A percentile compares a stretch with the other conserved stretches of the same genome.
Evolutionary conservation across 768 basidiomycete genomes (phyloP).

Genomic region (Rhodotorula kratochvilovae): DNA sequence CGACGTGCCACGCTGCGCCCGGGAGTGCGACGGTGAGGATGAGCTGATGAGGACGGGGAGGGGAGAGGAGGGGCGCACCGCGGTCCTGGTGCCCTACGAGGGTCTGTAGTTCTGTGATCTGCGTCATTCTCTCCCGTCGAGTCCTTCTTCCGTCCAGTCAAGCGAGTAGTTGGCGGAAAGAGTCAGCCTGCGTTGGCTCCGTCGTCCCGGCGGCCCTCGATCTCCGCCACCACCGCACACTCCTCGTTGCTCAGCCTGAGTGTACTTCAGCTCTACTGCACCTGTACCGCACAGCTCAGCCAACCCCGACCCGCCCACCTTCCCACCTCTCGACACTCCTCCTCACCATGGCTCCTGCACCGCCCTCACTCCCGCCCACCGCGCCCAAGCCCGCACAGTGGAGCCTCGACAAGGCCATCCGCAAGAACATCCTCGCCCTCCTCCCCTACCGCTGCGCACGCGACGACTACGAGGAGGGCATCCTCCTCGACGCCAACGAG

Average conservation of each 20-base stretch:
- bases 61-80: conserved; percentile 8
- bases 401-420: conserved; percentile 71
- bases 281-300: no score
- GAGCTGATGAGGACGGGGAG: not conserved
- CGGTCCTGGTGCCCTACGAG: conserved; percentile 31
- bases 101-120: conserved; percentile 3
- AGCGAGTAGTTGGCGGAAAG: no score
- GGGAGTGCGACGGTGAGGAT: not conserved
- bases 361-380: not conserved
- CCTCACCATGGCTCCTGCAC: not conserved
- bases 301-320: not conserved
- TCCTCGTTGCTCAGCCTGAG: no score
- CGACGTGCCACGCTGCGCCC: conserved; percentile 65
- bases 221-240: no score
- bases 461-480: conserved; percentile 69
- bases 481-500: conserved; percentile 96
- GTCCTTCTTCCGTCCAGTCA: no score
- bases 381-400: conserved; percentile 68
- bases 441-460: conserved; percentile 92
- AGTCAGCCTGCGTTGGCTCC: not conserved
- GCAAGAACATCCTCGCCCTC: conserved; percentile 88
- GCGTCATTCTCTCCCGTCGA: not conserved
- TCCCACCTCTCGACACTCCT: not conserved
- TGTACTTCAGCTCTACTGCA: no score
- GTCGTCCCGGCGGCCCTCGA: no score